Evolutionary conservation across 1,284 basidiomycete genomes (phyloP), one percentile per base, ranked within the genome.

Genomic region (Takashimella koratensis): DNA sequence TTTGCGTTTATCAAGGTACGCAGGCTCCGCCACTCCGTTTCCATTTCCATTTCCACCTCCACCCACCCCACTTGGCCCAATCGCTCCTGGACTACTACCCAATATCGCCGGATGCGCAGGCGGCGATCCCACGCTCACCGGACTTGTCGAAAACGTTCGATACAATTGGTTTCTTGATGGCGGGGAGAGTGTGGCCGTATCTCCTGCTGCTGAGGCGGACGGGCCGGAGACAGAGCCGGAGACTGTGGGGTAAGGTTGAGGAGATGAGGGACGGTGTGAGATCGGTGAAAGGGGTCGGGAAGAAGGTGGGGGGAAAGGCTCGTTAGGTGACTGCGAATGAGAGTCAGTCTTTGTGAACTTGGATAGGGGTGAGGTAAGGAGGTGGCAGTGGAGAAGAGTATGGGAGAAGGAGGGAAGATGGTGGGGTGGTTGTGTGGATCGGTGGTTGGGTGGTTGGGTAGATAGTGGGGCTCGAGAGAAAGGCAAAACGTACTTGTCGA

Each of bases 381-480:
- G 53, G 53, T 30, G 45, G n/a, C n/a, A n/a, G n/a, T n/a, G 6
- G 41, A n/a, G 47, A 44, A 48, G 78, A 78, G 43, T 71, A 71
- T 66, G 25, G 70, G 73, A 26, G 70, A 76, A 59, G 4, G 76
- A 71, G 82, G 80, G 58, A 88, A 88, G 42, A 86, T 80, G 54
- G 79, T 83, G 27, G 84, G 87, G 22, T 48, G 16, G 16, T 16
- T 36, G 30, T 36, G 12, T 21, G 19, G 23, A n/a, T n/a, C n/a
- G 42, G 86, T 80, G 54, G 79, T 83, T 26, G 84, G 87, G 22
- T 48, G 16, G 16, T 16, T 36, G 30, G 8, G 12, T 21, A 11
- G 23, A 44, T 20, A 44, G 11, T 12, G 25, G 8, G 10, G n/a
- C n/a, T n/a, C n/a, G 19, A 36, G 16, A 4, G 11, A 12, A 24